These are phyloP conservation scores for Ocimum tenuiflorum DNA, from an alignment of 257 asterid species.

Conservation along the genomic window DNA sequence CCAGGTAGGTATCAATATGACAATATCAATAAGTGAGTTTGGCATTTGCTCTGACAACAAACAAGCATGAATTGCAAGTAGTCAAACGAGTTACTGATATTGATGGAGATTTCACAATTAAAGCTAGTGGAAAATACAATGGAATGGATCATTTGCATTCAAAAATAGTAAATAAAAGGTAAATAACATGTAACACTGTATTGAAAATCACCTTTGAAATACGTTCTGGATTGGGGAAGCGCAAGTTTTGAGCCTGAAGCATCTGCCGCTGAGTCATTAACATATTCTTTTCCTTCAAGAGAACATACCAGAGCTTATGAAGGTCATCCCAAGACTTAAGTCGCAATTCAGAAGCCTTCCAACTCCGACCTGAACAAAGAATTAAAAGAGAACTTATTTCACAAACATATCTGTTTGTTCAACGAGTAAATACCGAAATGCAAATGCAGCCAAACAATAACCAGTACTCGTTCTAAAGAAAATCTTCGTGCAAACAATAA, in stretches of 20 bases:
- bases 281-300: constrained; percentile 84
- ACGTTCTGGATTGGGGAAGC: constrained; percentile 81
- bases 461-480: background rate
- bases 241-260: constrained; percentile 79
- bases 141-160: background rate
- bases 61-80: background rate
- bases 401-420: background rate
- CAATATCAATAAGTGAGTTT: background rate
- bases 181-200: constrained; percentile 4
- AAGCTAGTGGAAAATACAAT: no score
- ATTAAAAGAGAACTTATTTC: background rate
- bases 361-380: constrained; percentile 60
- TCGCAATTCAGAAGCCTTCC: constrained; percentile 95
- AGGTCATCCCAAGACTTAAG: constrained; percentile 99
- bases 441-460: background rate
- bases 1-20: background rate
- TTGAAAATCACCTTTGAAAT: constrained; percentile 54
- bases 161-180: background rate
- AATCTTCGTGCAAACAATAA: background rate
- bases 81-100: background rate
- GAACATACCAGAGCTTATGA: constrained; percentile 85
- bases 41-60: background rate
- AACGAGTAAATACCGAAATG: background rate
- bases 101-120: no score
- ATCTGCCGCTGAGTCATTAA: constrained; percentile 89